These are phyloP conservation scores for Acanthochlamys bracteata DNA, from an alignment of 106 monocot species.

Conservation along the genomic window DNA sequence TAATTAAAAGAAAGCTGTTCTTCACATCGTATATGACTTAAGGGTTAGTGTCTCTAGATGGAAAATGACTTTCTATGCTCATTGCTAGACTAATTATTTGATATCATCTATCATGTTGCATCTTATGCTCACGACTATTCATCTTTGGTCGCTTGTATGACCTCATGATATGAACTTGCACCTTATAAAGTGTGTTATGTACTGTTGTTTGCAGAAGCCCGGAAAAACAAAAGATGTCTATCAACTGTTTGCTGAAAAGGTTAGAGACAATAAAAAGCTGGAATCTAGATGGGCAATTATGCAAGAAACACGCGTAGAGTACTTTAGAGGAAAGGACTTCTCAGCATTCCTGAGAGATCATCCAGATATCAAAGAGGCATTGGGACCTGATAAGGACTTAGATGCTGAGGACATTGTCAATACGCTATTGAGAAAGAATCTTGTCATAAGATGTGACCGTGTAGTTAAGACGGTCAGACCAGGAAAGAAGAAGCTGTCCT, in stretches of 20 bases:
- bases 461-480: slow-evolving; percentile 89
- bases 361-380: slow-evolving; percentile 64
- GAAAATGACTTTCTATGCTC: too few species aligned
- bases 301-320: slow-evolving; percentile 96
- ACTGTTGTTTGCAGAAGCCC: slow-evolving; percentile 41
- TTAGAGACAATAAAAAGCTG: slow-evolving; percentile 93
- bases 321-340: slow-evolving; percentile 95
- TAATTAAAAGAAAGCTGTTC: too few species aligned
- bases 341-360: slow-evolving; percentile 64
- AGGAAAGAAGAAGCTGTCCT: slow-evolving; percentile 93
- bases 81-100: too few species aligned
- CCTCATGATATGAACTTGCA: too few species aligned
- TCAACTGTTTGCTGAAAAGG: slow-evolving; percentile 93
- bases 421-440: slow-evolving; percentile 62
- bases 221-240: slow-evolving; percentile 60
- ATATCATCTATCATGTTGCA: too few species aligned
- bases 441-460: slow-evolving; percentile 89
- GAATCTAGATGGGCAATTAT: slow-evolving; percentile 98
- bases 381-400: slow-evolving; percentile 71
- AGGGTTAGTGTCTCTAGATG: too few species aligned
- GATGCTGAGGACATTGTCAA: slow-evolving; percentile 78
- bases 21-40: too few species aligned
- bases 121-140: background rate
- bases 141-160: background rate
- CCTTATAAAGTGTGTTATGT: background rate